These are phyloP conservation scores for Cystofilobasidium bisporidii DNA, from an alignment of 768 basidiomycete genomes.

Conservation along the genomic window DNA sequence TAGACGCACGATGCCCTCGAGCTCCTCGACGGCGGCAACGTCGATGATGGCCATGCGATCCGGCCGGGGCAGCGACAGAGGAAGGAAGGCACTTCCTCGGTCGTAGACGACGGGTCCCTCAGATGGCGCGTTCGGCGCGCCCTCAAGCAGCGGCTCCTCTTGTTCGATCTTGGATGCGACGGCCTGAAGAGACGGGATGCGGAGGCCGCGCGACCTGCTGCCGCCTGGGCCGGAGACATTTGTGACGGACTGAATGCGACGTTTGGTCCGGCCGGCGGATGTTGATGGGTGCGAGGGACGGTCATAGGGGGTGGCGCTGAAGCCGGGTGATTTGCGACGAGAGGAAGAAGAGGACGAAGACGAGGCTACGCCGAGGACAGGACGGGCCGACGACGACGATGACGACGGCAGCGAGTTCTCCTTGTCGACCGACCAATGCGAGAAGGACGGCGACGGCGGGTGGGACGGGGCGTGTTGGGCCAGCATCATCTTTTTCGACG, in stretches of 20 bases:
- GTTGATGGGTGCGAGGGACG: neutral
- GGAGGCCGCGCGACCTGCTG: neutral
- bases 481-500: neutral
- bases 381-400: neutral
- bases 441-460: neutral
- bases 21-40: slow-evolving; percentile 7
- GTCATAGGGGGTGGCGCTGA: slow-evolving; percentile 4
- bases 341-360: neutral
- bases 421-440: neutral
- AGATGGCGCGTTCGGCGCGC: neutral
- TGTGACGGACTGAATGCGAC: neutral
- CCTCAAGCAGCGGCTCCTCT: neutral
- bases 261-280: neutral
- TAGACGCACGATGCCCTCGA: slow-evolving; percentile 23
- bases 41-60: slow-evolving; percentile 16
- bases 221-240: neutral
- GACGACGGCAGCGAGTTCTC: neutral
- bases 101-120: slow-evolving; percentile 12
- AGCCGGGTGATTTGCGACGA: neutral
- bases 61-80: slow-evolving; percentile 22
- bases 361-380: neutral
- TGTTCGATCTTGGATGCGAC: slow-evolving; percentile 2
- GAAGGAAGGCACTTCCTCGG: slow-evolving; percentile 6
- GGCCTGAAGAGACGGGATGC: neutral
- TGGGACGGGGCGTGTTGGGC: neutral